Evolutionary conservation across 2,329 filamentous ascomycete species (phyloP), one percentile per base, ranked within the genome.

Genomic region (Blastomyces silverae): DNA sequence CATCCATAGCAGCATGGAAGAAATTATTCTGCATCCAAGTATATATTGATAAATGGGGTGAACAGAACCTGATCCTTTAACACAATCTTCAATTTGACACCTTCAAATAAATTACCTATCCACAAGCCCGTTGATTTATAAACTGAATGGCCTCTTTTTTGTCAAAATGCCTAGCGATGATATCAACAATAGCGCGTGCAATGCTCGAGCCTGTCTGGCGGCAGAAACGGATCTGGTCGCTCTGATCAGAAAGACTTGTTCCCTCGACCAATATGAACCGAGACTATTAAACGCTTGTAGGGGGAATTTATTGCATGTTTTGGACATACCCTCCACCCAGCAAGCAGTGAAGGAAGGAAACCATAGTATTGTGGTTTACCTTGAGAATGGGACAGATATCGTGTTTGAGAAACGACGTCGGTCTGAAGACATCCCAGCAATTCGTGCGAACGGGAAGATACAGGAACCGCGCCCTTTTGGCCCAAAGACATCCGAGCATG

Each of bases 401-500:
- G 59, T 61, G 25, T 28, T 61, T 48, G 44, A 37, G 10, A 61
- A 52, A 52, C 2, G n/a, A 34, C 8, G 28, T 25, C 15, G 2
- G 3, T 20, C 39, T 15, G 57, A 46, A 25, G 39, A 60, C 37
- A 20, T 4, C 25, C 15, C 11, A 48, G 25, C n/a, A 28, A 42
- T 28, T 20, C 22, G 20, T 11, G 8, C 6, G 15, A 10, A 61
- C 2, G 22, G 28, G 17, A n/a, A 48, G 6, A 34, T n/a, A 28
- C 17, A 6, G 7, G 44, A 11, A 50, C 44, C 59, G 6, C 17
- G 7, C 11, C 3, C 15, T 48, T 52, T 39, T 17, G 53, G 53
- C 22, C 53, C 62, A 48, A 64, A 64, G 13, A 57, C 62, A 22
- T 50, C 62, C 15, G 8, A 13, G 1, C 55, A 59, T 22, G 56